Evolutionary conservation across 139 green algal species (phyloP), one percentile per base, ranked within the genome.

Genomic region (Chlorella sp.): DNA sequence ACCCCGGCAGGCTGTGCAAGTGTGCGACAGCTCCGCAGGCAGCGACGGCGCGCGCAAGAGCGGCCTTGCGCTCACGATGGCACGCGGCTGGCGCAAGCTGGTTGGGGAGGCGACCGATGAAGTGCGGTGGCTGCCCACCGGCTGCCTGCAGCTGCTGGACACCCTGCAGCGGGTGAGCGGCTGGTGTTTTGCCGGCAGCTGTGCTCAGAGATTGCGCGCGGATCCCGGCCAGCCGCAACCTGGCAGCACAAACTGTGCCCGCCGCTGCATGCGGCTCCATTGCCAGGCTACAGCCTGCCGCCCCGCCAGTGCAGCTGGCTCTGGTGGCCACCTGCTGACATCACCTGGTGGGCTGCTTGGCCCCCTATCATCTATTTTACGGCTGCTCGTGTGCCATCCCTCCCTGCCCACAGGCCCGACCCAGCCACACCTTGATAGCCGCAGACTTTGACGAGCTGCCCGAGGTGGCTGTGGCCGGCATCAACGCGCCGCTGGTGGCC

Each of bases 381-480:
- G n/a, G n/a, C n/a, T n/a, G n/a, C 51, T 60, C 51, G 15, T 60
- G 51, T 2, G 11, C 11, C 51, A 23, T 60, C 2, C 11, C 7
- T 38, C 20, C 3, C 20, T 13, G 32, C n/a, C n/a, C n/a, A n/a
- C 78, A 83, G 78, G 78, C 88, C 26, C 89, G 91, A 0, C 96
- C 95, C 15, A 87, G 91, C 60, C 94, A 97, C 88, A 90, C 84
- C 20, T 82, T 98, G 18, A 88, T 98, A 1, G 89, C 91, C 0
- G 92, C 92, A 18, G 96, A 98, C 88, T 98, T 98, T 90, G 92
- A 95, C 72, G 63, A 85, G 28, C 90, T 98, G 39, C 95, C 96
- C 0, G 94, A 98, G 44, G 91, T 96, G 30, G 47, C 62, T 18
- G 70, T 98, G 15, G 74, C 72, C 2, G 96, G 96, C 0, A 56